phyloP scores from a whole-genome alignment of 2,329 filamentous ascomycete species.

The Lachnellula willkommii region DNA sequence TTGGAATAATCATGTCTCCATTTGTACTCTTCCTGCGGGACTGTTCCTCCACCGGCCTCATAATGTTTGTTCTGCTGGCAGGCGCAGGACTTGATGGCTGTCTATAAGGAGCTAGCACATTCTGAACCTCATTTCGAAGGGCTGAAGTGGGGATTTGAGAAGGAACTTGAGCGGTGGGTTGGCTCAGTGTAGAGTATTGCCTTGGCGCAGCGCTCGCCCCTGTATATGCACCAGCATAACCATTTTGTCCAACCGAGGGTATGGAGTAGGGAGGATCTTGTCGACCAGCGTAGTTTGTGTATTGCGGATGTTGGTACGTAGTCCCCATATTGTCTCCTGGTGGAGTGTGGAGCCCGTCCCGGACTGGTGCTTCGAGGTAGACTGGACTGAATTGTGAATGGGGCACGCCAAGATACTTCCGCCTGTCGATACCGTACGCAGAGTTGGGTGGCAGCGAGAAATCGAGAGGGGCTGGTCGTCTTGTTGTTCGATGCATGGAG shows the following conservation, averaged over 20 bases:
- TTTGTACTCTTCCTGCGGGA: conserved; percentile 19
- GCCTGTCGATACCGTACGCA: conserved; percentile 17
- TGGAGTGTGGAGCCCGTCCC: conserved; percentile 44
- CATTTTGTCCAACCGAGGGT: conserved; percentile 8
- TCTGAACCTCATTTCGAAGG: conserved; percentile 26
- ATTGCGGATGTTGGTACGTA: conserved; percentile 42
- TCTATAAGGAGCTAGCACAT: conserved; percentile 7
- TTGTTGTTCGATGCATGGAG: conserved; percentile 32
- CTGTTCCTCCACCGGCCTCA: conserved; percentile 16
- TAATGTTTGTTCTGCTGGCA: conserved; percentile 12
- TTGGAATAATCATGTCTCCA: conserved; percentile 24
- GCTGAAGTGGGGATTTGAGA: conserved; percentile 14
- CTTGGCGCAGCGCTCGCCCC: conserved; percentile 2
- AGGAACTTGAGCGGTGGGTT: conserved; percentile 9
- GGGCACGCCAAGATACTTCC: conserved; percentile 17
- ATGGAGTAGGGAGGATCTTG: conserved; percentile 32
- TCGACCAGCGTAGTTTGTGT: conserved; percentile 42
- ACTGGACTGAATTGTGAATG: conserved; percentile 13
- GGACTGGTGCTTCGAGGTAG: conserved; percentile 25
- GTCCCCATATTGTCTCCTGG: conserved; percentile 49
- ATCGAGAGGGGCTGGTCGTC: conserved; percentile 27
- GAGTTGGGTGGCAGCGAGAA: conserved; percentile 22
- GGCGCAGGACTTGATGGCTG: conserved; percentile 21
- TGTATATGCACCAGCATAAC: conserved; percentile 12
- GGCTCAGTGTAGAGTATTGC: conserved; percentile 14